Percentiles rank a stretch among this genome's conserved stretches.
phyloP scores from a whole-genome alignment of 371 early-diverging fungal species.

The Apophysomyces trapeziformis region DNA sequence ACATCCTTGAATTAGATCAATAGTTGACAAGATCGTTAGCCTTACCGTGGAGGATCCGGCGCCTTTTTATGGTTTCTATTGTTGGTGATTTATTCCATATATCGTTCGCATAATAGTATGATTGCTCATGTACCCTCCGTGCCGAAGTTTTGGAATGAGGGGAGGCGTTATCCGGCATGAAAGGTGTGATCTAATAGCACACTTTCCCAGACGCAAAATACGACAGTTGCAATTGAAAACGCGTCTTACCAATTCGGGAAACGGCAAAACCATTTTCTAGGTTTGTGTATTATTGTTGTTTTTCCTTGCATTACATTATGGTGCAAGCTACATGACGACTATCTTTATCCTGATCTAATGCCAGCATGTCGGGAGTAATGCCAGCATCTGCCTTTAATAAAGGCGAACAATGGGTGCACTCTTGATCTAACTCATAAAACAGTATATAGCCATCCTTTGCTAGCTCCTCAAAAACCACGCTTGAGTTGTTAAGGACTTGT shows the following conservation, averaged over 20 bases:
- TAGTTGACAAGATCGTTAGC: background rate
- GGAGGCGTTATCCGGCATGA: no score
- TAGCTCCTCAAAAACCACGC: constrained; percentile 38
- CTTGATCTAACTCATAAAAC: constrained; percentile 57
- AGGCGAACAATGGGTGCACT: constrained; percentile 11
- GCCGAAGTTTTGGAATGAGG: no score
- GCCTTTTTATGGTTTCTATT: background rate
- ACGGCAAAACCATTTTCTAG: background rate
- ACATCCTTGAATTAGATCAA: background rate
- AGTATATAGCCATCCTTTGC: constrained; percentile 60
- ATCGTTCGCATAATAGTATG: no score
- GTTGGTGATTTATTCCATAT: constrained; percentile 4
- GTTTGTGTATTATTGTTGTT: background rate
- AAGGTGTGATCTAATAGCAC: no score
- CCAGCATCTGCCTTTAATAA: background rate
- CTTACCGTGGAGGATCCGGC: background rate
- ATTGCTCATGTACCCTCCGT: no score
- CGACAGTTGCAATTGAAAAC: no score
- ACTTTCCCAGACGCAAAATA: no score
- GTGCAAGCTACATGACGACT: background rate
- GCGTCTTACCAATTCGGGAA: background rate
- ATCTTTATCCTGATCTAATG: background rate
- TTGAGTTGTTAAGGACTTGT: constrained; percentile 17
- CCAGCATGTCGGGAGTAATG: background rate
- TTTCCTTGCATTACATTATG: background rate